Conservation (phyloP, 2,329 filamentous ascomycete genomes). For the Plectosphaerella plurivora region DNA sequence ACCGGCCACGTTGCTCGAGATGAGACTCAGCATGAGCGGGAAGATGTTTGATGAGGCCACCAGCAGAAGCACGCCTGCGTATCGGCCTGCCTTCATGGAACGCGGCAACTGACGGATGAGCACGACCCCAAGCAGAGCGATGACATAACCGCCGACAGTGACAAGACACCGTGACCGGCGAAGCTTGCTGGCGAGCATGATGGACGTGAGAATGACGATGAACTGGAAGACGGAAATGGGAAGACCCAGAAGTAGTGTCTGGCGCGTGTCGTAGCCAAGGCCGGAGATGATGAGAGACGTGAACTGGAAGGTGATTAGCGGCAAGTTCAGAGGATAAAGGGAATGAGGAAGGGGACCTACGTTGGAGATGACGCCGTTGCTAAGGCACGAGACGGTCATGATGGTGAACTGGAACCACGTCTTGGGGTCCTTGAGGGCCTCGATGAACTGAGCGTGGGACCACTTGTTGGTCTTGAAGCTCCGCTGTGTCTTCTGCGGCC, state of each 20-base stretch:
- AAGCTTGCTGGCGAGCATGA: background rate
- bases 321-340: background rate
- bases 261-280: background rate
- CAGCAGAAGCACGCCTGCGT: constrained; percentile 35
- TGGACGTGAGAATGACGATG: background rate
- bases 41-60: constrained; percentile 42
- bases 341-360: background rate
- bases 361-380: background rate
- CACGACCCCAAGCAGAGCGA: constrained; percentile 15
- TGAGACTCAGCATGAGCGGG: constrained; percentile 41
- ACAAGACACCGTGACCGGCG: background rate
- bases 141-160: background rate
- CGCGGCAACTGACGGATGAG: constrained; percentile 17
- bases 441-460: constrained; percentile 34
- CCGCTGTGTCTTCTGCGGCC: background rate
- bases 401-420: constrained; percentile 49
- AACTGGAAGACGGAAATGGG: background rate
- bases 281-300: background rate
- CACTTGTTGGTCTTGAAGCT: background rate
- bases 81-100: background rate
- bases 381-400: background rate
- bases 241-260: background rate
- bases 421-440: constrained; percentile 53
- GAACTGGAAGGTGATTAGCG: background rate
- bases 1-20: constrained; percentile 38